Evolutionary conservation across 495 filamentous ascomycete species (phyloP), one percentile per base, ranked within the genome.

Genomic region (Evernia prunastri): DNA sequence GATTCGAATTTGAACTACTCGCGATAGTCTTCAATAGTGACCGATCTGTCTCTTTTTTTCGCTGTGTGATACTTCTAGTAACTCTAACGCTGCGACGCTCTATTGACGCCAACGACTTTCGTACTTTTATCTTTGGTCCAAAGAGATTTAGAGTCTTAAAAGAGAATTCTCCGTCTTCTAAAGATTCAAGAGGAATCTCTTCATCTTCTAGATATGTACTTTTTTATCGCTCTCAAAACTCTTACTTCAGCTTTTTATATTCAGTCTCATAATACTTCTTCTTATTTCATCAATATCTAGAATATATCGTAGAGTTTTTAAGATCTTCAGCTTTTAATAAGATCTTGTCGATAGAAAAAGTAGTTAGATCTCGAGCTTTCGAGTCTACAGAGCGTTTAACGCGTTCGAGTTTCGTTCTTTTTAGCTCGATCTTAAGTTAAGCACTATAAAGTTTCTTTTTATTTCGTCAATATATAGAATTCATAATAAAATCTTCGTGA

Each of bases 221-320:
- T 23, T 47, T 47, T n/a, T n/a, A 47, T 47, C 43, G 43, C 43
- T 47, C 43, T n/a, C 43, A 47, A 23, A 47, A 47, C n/a, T 47
- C 43, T 47, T 47, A 7, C 43, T 18, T 20, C n/a, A 47, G 43
- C 43, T 47, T 47, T 23, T 23, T n/a, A 8, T 47, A 47, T 47
- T 40, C 45, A 49, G 45, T 23, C 45, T 49, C 10, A 25, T 49
- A 49, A 49, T 25, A 49, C n/a, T 49, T 49, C 45, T 49, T 49
- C 23, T 49, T 49, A 11, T 49, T 49, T 23, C 45, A 49, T 23
- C 45, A 49, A 13, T 49, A 49, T 49, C 5, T 23, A 49, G 45
- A 23, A 23, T 49, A n/a, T 23, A 25, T 27, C 45, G 13, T 23
- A 49, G 5, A 49, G 10, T 49, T 23, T 11, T 23, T 23, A 9